Conservation (phyloP, 495 filamentous ascomycete genomes). For the Astrothelium macrocarpum region DNA sequence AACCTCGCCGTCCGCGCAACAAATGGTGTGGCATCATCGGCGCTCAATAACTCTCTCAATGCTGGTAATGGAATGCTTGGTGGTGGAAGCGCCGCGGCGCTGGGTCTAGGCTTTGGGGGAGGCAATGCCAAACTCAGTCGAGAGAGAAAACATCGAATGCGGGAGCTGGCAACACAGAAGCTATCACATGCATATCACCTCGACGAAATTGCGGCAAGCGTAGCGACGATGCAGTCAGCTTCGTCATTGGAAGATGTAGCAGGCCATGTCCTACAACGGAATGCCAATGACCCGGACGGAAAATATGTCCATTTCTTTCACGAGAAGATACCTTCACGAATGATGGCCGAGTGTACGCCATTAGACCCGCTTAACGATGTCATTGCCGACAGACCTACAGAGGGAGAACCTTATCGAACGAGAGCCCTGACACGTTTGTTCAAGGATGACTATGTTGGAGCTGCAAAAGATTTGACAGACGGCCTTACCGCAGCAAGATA, state of each 20-base stretch:
- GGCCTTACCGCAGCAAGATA: constrained; percentile 49
- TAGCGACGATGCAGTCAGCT: constrained; percentile 72
- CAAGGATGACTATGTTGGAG: constrained; percentile 62
- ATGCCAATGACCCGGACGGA: constrained; percentile 52
- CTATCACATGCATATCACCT: constrained; percentile 63
- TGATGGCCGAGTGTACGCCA: constrained; percentile 63
- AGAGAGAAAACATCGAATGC: constrained; percentile 64
- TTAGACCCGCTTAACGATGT: constrained; percentile 55
- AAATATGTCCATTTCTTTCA: constrained; percentile 83
- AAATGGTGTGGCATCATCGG: constrained; percentile 55
- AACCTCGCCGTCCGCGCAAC: constrained; percentile 66
- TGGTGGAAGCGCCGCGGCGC: constrained; percentile 37
- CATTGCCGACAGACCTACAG: constrained; percentile 48
- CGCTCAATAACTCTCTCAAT: constrained; percentile 40
- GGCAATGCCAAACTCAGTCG: constrained; percentile 57
- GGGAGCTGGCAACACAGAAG: constrained; percentile 67
- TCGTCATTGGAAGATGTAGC: constrained; percentile 72
- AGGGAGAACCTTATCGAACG: constrained; percentile 54
- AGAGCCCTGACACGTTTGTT: constrained; percentile 63
- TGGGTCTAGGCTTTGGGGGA: constrained; percentile 53
- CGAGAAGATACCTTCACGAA: constrained; percentile 71
- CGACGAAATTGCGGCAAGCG: constrained; percentile 71
- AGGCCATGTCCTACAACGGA: constrained; percentile 58
- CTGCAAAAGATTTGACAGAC: constrained; percentile 55
- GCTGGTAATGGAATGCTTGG: constrained; percentile 46